Percentiles rank a stretch among this genome's conserved stretches.
Evolutionary conservation across 2,329 filamentous ascomycete species (phyloP).

Genomic region (Fusarium heterosporum): DNA sequence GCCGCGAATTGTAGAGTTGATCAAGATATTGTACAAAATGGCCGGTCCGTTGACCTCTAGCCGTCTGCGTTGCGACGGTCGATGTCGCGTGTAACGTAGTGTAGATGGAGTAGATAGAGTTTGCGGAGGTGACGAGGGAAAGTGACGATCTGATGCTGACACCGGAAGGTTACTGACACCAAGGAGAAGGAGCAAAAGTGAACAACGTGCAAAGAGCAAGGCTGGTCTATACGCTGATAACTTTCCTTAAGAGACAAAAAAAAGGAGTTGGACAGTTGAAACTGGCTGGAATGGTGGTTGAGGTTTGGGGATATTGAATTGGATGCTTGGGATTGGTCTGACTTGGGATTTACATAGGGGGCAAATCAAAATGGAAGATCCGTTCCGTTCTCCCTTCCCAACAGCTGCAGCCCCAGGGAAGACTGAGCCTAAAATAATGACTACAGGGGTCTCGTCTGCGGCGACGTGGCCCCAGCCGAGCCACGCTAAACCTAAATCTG

Average conservation of each 20-base stretch:
- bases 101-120: conserved; percentile 27
- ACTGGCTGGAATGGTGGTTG: conserved; percentile 40
- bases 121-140: conserved; percentile 13
- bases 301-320: conserved; percentile 32
- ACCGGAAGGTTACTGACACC: conserved; percentile 7
- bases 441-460: conserved; percentile 34
- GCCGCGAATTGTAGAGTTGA: conserved; percentile 18
- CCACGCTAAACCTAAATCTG: conserved; percentile 23
- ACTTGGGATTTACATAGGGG: conserved; percentile 32
- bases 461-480: conserved; percentile 40
- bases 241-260: conserved; percentile 23
- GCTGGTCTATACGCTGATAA: conserved; percentile 2
- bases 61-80: conserved; percentile 30
- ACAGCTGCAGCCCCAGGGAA: conserved; percentile 13
- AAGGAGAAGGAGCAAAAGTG: conserved; percentile 1
- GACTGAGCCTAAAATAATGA: conserved; percentile 4
- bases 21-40: conserved; percentile 4
- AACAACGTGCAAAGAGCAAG: conserved; percentile 7
- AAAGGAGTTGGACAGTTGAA: conserved; percentile 27
- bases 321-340: conserved; percentile 35
- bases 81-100: conserved; percentile 37
- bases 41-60: conserved; percentile 9
- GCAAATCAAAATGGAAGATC: conserved; percentile 35
- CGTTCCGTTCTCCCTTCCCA: conserved; percentile 31
- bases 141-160: conserved; percentile 26